phyloP scores from a whole-genome alignment of 306 rosid species.

The Bauhinia variegata region DNA sequence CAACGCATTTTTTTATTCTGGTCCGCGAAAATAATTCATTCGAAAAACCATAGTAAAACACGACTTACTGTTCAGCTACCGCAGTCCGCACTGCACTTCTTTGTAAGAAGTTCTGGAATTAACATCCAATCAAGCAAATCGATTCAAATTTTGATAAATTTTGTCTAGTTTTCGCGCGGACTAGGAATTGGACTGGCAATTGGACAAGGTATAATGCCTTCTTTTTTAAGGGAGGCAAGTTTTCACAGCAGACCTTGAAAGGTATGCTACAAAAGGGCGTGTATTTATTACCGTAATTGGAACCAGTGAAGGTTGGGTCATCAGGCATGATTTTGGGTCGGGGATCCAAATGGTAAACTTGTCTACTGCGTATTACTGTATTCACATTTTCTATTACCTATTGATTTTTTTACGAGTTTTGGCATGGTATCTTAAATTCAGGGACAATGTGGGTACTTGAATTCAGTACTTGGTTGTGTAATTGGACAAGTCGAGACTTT shows the following conservation, averaged over 20 bases:
- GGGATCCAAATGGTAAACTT: slow-evolving; percentile 71
- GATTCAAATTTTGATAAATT: background rate
- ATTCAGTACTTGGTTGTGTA: slow-evolving; percentile 23
- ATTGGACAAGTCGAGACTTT: background rate
- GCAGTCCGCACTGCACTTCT: background rate
- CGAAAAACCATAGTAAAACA: background rate
- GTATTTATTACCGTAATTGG: slow-evolving; percentile 86
- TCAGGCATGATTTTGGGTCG: slow-evolving; percentile 89
- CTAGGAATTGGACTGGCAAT: background rate
- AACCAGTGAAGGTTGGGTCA: slow-evolving; percentile 95
- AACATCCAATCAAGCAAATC: slow-evolving; percentile 16
- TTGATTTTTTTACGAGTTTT: slow-evolving; percentile 8
- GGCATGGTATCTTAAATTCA: slow-evolving; percentile 11
- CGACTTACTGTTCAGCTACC: too few relatives aligned
- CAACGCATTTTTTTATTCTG: background rate
- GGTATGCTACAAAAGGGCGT: slow-evolving; percentile 87
- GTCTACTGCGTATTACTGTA: background rate
- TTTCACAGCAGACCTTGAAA: slow-evolving; percentile 86
- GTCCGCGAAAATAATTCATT: background rate
- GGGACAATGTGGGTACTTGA: slow-evolving; percentile 24
- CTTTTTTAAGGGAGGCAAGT: slow-evolving; percentile 66
- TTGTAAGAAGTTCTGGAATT: background rate
- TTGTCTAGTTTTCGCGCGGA: slow-evolving; percentile 3
- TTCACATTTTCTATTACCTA: slow-evolving; percentile 3
- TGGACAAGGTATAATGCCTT: too few relatives aligned